Percentiles rank a stretch among this genome's conserved stretches.
These are phyloP conservation scores for Ganoderma lingzhi DNA, from an alignment of 1,284 basidiomycete species.

Conservation along the genomic window DNA sequence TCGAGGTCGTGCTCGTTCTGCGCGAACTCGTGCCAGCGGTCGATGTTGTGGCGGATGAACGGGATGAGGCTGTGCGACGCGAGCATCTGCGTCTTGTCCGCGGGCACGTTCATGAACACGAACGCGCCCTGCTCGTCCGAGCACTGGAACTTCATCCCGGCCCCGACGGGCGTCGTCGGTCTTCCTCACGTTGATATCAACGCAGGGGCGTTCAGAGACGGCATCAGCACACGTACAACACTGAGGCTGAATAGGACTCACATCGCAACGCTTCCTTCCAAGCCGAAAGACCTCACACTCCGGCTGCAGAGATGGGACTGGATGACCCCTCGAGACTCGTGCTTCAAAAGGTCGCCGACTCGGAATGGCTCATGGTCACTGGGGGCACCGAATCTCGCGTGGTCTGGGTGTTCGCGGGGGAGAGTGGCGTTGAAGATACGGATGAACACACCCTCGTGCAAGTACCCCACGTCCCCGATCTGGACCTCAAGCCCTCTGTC, in stretches of 20 bases:
- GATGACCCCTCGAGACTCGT: too few relatives aligned
- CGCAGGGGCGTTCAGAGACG: too few relatives aligned
- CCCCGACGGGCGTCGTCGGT: too few relatives aligned
- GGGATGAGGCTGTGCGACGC: constrained; percentile 19
- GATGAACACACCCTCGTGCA: constrained; percentile 38
- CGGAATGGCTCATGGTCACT: too few relatives aligned
- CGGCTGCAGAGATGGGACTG: constrained; percentile 13
- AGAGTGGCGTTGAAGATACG: constrained; percentile 42
- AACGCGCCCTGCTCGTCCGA: constrained; percentile 34
- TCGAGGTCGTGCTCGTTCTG: constrained; percentile 5
- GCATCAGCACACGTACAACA: too few relatives aligned
- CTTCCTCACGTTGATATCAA: too few relatives aligned
- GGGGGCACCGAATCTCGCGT: too few relatives aligned
- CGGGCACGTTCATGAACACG: constrained; percentile 27
- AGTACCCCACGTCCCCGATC: constrained; percentile 42
- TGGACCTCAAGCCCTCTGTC: constrained; percentile 6
- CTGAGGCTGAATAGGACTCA: background rate
- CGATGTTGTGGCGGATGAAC: constrained; percentile 33
- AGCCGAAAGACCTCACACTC: constrained; percentile 13
- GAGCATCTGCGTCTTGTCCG: constrained; percentile 22
- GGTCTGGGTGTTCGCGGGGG: too few relatives aligned
- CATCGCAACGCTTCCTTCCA: constrained; percentile 12
- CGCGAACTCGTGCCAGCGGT: constrained; percentile 33
- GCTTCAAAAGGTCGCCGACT: constrained; percentile 11
- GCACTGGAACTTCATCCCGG: constrained; percentile 30